A percentile compares a stretch with the other conserved stretches of the same genome.
Evolutionary conservation across 192 early-diverging fungal genomes (phyloP).

Genomic region (Gryganskiella cystojenkinii): DNA sequence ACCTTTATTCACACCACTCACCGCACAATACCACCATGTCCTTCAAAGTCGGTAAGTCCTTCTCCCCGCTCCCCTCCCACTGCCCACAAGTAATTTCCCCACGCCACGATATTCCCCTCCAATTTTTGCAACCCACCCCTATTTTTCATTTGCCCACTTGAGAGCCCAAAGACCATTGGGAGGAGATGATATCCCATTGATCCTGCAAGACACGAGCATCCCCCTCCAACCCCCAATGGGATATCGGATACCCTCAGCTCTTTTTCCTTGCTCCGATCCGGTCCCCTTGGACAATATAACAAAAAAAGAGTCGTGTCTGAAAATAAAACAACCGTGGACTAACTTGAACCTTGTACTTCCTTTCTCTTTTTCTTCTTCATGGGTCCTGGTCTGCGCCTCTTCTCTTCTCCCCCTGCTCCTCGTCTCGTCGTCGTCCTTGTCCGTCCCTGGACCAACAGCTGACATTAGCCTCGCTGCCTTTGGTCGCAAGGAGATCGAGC

Average conservation of each 20-base stretch:
- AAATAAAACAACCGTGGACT: too few species aligned
- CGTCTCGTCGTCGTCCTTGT: too few species aligned
- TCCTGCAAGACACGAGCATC: too few species aligned
- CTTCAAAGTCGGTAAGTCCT: slow-evolving; percentile 48
- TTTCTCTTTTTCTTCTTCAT: not conserved
- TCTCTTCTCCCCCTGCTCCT: too few species aligned
- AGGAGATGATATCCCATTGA: too few species aligned
- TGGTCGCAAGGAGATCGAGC: slow-evolving; percentile 96
- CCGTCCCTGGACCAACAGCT: slow-evolving; percentile 6
- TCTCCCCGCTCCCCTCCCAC: not conserved
- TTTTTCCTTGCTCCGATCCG: too few species aligned
- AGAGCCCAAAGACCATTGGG: not conserved
- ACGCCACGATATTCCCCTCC: not conserved
- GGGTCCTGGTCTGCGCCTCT: too few species aligned
- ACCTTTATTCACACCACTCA: slow-evolving; percentile 4
- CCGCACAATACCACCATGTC: slow-evolving; percentile 15
- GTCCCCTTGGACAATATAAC: too few species aligned
- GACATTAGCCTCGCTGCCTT: slow-evolving; percentile 76
- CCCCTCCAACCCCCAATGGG: not conserved
- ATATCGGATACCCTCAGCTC: too few species aligned
- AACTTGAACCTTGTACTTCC: not conserved
- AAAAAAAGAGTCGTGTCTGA: too few species aligned
- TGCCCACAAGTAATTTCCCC: too few species aligned
- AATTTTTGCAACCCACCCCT: not conserved
- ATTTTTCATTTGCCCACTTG: not conserved